Conservation (phyloP, 768 basidiomycete species). For the Boletus barrowsii region DNA sequence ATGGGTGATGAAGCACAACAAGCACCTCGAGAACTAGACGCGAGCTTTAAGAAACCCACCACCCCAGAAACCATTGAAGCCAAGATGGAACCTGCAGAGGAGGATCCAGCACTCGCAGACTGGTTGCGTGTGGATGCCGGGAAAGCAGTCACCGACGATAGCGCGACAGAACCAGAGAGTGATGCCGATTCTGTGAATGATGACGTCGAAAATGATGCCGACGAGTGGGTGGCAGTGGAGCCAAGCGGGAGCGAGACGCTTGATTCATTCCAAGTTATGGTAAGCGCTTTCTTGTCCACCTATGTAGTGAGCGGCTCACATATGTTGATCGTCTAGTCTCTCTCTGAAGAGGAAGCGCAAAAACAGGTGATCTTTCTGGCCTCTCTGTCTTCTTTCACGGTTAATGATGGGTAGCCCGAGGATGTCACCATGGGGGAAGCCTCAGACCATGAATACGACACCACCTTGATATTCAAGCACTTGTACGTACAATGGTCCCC, state of each 20-base stretch:
- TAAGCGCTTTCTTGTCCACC: background rate
- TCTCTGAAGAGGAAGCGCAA: slow-evolving; percentile 6
- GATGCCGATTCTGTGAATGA: slow-evolving; percentile 71
- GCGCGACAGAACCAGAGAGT: slow-evolving; percentile 53
- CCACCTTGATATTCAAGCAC: slow-evolving; percentile 76
- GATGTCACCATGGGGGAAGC: slow-evolving; percentile 71
- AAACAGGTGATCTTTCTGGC: slow-evolving; percentile 8
- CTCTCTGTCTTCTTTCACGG: background rate
- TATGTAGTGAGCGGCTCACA: background rate
- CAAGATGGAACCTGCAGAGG: slow-evolving; percentile 30
- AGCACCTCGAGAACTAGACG: slow-evolving; percentile 19
- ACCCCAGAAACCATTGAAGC: slow-evolving; percentile 4
- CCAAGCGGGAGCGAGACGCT: slow-evolving; percentile 20
- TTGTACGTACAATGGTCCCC: slow-evolving; percentile 46
- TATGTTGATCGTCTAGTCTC: slow-evolving; percentile 3
- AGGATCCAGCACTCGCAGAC: slow-evolving; percentile 51
- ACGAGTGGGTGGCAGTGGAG: slow-evolving; percentile 40
- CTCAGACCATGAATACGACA: slow-evolving; percentile 76
- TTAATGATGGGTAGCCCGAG: slow-evolving; percentile 10
- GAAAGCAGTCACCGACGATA: slow-evolving; percentile 23
- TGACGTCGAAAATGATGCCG: slow-evolving; percentile 40
- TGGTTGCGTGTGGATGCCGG: slow-evolving; percentile 58
- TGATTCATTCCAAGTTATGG: slow-evolving; percentile 17
- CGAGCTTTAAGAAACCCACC: background rate
- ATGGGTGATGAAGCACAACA: too few relatives aligned